Conservation (phyloP, 805 yeast genomes). For the Myxozyma kluyveri region DNA sequence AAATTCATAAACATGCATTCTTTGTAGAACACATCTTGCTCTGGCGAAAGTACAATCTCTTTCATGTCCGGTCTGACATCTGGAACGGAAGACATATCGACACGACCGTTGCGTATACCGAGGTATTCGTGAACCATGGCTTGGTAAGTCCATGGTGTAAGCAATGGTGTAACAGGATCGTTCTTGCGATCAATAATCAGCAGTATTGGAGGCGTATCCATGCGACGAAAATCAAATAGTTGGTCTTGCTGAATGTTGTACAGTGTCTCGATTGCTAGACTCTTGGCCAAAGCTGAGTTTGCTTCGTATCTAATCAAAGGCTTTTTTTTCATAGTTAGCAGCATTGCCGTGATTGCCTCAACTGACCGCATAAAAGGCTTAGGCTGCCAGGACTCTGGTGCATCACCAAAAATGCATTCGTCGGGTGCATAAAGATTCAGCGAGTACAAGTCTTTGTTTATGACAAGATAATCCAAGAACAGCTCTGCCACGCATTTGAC, state of each 20-base stretch:
- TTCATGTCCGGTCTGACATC: slow-evolving; percentile 56
- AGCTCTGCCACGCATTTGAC: slow-evolving; percentile 75
- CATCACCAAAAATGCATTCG: slow-evolving; percentile 39
- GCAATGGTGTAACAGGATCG: slow-evolving; percentile 90
- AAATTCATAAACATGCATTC: slow-evolving; percentile 86
- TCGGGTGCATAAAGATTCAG: slow-evolving; percentile 40
- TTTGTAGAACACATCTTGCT: slow-evolving; percentile 71
- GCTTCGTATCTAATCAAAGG: slow-evolving; percentile 79
- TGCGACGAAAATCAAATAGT: slow-evolving; percentile 63
- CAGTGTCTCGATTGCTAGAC: slow-evolving; percentile 59
- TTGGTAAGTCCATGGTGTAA: slow-evolving; percentile 97
- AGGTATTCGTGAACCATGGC: slow-evolving; percentile 94
- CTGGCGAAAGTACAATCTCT: slow-evolving; percentile 63
- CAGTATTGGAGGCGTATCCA: slow-evolving; percentile 70
- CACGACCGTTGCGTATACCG: slow-evolving; percentile 78
- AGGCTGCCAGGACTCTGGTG: slow-evolving; percentile 48
- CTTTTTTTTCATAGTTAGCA: slow-evolving; percentile 69
- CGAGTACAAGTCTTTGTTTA: slow-evolving; percentile 67
- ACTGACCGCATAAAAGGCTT: slow-evolving; percentile 44
- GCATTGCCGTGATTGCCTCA: slow-evolving; percentile 52
- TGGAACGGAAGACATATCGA: slow-evolving; percentile 57
- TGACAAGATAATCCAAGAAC: slow-evolving; percentile 76
- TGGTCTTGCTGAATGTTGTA: slow-evolving; percentile 42
- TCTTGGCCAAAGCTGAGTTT: slow-evolving; percentile 60
- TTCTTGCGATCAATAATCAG: slow-evolving; percentile 76